Evolutionary conservation across 805 yeast genomes (phyloP).

Genomic region (Ogataea saltuana): DNA sequence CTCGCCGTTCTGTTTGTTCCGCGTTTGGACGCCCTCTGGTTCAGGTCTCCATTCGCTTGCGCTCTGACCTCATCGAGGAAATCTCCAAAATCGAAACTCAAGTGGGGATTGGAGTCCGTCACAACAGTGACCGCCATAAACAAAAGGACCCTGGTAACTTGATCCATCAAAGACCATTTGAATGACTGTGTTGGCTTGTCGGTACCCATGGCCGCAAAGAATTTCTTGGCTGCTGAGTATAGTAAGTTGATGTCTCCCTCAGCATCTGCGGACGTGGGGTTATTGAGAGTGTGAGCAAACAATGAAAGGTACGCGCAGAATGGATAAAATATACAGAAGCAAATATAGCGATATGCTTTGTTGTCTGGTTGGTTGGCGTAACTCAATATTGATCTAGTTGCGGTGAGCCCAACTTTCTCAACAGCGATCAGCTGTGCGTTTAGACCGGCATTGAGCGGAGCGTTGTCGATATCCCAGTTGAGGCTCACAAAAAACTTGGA

Average conservation of each 20-base stretch:
- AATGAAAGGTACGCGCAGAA: conserved; percentile 35
- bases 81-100: conserved; percentile 24
- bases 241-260: conserved; percentile 30
- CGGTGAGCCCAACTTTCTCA: conserved; percentile 22
- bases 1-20: too few species aligned
- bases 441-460: conserved; percentile 2
- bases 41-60: conserved; percentile 1
- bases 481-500: conserved; percentile 24
- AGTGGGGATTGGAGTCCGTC: conserved; percentile 14
- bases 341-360: conserved; percentile 17
- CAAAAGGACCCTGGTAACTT: conserved; percentile 24
- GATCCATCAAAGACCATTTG: conserved; percentile 23
- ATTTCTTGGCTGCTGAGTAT: conserved; percentile 19
- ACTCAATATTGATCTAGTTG: conserved; percentile 31
- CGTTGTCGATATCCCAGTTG: conserved; percentile 13
- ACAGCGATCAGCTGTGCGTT: conserved; percentile 6
- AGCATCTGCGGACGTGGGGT: conserved; percentile 15
- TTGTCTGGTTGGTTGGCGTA: conserved; percentile 20
- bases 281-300: conserved; percentile 29
- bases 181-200: conserved; percentile 1
- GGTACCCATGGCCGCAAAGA: conserved; percentile 16
- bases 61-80: conserved; percentile 20
- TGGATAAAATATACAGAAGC: conserved; percentile 32
- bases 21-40: background rate
- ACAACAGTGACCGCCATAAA: conserved; percentile 25